Conservation (phyloP, 768 basidiomycete genomes). For the Mrakia hoshinonis region DNA sequence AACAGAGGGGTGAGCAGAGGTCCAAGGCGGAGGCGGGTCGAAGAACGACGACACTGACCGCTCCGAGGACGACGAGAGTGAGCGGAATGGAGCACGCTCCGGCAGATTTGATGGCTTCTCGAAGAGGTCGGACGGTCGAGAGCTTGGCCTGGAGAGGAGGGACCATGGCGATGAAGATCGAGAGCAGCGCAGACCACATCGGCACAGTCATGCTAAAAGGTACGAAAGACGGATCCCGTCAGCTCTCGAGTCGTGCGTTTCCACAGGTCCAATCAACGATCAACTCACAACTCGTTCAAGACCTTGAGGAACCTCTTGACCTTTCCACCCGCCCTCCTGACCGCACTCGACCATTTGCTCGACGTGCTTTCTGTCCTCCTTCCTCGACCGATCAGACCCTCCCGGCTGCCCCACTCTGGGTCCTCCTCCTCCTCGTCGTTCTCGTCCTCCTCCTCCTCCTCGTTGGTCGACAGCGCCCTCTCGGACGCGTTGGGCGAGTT, state of each 20-base stretch:
- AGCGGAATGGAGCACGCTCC: constrained; percentile 51
- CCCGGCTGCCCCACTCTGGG: neutral
- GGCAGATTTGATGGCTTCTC: constrained; percentile 39
- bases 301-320: neutral
- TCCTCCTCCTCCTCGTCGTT: constrained; percentile 28
- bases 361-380: constrained; percentile 29
- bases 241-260: constrained; percentile 36
- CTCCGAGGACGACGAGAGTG: constrained; percentile 83
- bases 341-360: constrained; percentile 3
- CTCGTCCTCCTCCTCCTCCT: constrained; percentile 15
- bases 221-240: constrained; percentile 29
- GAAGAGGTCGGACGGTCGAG: constrained; percentile 50
- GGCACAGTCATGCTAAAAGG: constrained; percentile 5
- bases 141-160: constrained; percentile 66
- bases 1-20: constrained; percentile 38
- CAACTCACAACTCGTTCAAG: constrained; percentile 19
- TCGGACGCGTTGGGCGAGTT: constrained; percentile 33
- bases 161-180: constrained; percentile 63
- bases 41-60: constrained; percentile 53
- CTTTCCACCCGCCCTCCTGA: constrained; percentile 3
- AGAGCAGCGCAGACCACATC: constrained; percentile 46
- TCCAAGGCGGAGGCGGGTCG: too few relatives aligned
- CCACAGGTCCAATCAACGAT: constrained; percentile 35
- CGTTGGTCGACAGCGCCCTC: neutral
- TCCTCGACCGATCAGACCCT: constrained; percentile 18